Base-by-base conservation (phyloP, 352 stramenopile genomes). In the Pythium myriotylum region DNA sequence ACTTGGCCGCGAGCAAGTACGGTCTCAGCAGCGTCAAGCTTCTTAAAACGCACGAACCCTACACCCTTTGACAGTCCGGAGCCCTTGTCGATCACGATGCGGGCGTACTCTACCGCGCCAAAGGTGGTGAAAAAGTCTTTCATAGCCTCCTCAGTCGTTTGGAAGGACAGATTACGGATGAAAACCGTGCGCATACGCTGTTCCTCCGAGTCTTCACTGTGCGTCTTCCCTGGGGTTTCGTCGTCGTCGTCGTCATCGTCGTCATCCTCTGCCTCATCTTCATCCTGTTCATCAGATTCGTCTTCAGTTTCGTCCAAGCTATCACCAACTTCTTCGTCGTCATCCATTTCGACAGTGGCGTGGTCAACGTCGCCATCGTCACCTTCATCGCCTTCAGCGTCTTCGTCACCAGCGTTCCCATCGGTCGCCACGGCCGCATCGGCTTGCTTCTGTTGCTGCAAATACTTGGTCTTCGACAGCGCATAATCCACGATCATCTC, bases 401-500 rank as follows among this genome's bases (percentile, higher is more conserved):
- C 72, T 16, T 80, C 70, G 4, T 43, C 49, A 32, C 6, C 65
- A 35, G 7, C 64, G 70, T 0, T 80, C 13, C 20, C 68, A 9
- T 51, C 64, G 57, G 19, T 65, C 59, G 10, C 65, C 16, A 54
- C 61, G 26, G 84, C 62, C 13, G 74, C 53, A 32, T 80, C 61
- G 24, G 19, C 16, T 16, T 55, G 19, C 58, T 85, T 79, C 56
- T 90, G 79, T 68, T 89, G 77, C 55, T 91, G 74, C 24, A 91
- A 27, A 51, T 92, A 93, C 59, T 95, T 87, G 16, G 72, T 68
- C 65, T 95, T 93, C 12, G 84, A 79, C 24, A 95, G 55, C 35
- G 86, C 86, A 67, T 89, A 92, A 77, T 95, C 86, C 27, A 95
- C 86, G 62, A 93, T 82, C 74, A 95, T 92, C 62, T 92, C 79